Evolutionary conservation across 495 filamentous ascomycete genomes (phyloP).

Genomic region (Penicillium soppii): DNA sequence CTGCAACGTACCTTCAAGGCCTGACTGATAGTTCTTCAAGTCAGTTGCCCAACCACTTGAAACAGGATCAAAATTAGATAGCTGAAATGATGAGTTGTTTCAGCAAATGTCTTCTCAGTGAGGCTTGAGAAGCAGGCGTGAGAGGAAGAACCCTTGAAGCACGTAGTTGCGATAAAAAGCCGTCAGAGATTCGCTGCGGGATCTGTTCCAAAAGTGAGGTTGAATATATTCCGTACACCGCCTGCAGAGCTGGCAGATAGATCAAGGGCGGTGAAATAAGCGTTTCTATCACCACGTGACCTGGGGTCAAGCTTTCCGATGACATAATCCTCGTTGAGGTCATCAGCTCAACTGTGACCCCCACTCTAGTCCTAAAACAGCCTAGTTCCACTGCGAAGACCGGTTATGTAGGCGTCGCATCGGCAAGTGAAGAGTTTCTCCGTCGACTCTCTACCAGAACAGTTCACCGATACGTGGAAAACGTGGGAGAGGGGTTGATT

Average conservation of each 20-base stretch:
- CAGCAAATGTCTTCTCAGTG: neutral
- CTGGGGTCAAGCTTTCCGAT: constrained; percentile 2
- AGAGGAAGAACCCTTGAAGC: too few relatives aligned
- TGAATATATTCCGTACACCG: too few relatives aligned
- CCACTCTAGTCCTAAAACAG: constrained; percentile 27
- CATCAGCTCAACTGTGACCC: constrained; percentile 6
- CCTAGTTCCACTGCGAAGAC: constrained; percentile 10
- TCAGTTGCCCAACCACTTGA: constrained; percentile 41
- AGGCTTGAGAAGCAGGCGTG: too few relatives aligned
- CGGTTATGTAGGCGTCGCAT: constrained; percentile 14
- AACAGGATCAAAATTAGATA: constrained; percentile 30
- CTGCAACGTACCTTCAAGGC: constrained; percentile 62
- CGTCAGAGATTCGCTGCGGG: too few relatives aligned
- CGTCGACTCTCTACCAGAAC: constrained; percentile 22
- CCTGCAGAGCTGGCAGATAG: too few relatives aligned
- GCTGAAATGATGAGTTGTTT: too few relatives aligned
- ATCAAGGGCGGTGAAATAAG: too few relatives aligned
- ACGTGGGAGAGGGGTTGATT: neutral
- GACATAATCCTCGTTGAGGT: neutral
- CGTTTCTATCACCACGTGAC: neutral
- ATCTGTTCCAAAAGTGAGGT: too few relatives aligned
- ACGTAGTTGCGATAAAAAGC: too few relatives aligned
- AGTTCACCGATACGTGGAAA: constrained; percentile 32
- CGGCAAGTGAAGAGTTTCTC: constrained; percentile 29
- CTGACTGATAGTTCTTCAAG: constrained; percentile 38